Base-by-base conservation (phyloP, 2,329 filamentous ascomycete genomes). In the Penicillium vulpinum region DNA sequence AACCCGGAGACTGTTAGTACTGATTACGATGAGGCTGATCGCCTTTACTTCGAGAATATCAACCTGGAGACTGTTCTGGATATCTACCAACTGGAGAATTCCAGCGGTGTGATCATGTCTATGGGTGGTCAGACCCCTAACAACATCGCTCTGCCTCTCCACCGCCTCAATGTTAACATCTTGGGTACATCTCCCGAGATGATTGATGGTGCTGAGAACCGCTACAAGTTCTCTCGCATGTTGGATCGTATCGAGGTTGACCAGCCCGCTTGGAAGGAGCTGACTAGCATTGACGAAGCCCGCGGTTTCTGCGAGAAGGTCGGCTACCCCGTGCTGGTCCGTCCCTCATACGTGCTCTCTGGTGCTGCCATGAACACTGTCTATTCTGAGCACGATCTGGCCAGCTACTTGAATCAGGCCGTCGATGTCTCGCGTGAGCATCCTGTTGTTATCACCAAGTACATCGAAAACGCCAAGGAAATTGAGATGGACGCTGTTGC, bases 401-500 rank as follows among this genome's bases (percentile, higher is more conserved):
- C 91, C 67, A 88, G 83, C 69, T 97, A 95, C 76, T 82, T 99
- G 43, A 85, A 90, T 63, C 93, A 97, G 77, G 94, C 94, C 52
- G 90, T 85, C 7, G 92, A 96, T 63, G 94, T 99, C 45, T 97
- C 94, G 6, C 87, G 90, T 61, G 93, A 97, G 61, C 91, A 97
- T 74, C 94, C 94, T 0, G 94, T 99, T 11, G 94, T 99, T 60
- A 97, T 99, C 70, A 97, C 93, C 59, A 99, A 99, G 80, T 99
- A 97, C 78, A 97, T 99, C 65, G 94, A 99, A 81, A 94, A 96
- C 65, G 94, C 94, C 63, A 97, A 99, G 82, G 94, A 99, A 76
- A 97, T 99, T 62, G 94, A 99, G 77, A 97, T 99, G 94, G 94
- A 99, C 68, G 94, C 94, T 39, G 94, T 99, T 43, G 94, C 93